Conservation (phyloP, 208 protist genomes). For the Trypanosoma scelopori region DNA sequence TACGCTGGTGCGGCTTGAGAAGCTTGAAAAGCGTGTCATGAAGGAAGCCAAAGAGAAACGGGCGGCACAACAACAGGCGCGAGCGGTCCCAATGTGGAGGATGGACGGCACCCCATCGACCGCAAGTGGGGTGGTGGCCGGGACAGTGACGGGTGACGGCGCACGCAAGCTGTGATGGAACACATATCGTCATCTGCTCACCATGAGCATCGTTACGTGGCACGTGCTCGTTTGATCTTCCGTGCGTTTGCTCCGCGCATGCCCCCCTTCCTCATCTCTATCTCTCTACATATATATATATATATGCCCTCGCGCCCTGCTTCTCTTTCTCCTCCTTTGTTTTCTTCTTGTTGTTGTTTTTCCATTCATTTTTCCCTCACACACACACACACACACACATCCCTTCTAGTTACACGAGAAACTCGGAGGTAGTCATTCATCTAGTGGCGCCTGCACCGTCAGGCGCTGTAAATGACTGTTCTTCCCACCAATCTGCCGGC, state of each 20-base stretch:
- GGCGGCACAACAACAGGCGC: constrained; percentile 30
- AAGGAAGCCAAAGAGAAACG: constrained; percentile 55
- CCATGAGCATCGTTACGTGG: not conserved
- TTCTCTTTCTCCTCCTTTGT: constrained; percentile 13
- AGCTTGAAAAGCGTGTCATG: constrained; percentile 78
- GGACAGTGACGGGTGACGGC: not conserved
- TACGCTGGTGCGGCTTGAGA: constrained; percentile 91
- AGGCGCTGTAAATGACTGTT: not conserved
- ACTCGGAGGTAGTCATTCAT: no score
- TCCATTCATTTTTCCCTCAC: not conserved
- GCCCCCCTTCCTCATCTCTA: no score
- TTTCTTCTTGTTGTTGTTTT: constrained; percentile 13
- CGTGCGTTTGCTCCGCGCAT: no score
- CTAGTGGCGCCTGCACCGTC: not conserved
- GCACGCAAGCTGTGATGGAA: not conserved
- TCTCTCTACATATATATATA: constrained; percentile 8
- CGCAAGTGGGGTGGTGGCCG: not conserved
- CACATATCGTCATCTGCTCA: no score
- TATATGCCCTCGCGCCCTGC: not conserved
- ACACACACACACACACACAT: constrained; percentile 15
- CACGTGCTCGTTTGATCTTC: no score
- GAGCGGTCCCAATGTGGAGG: constrained; percentile 32
- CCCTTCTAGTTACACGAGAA: not conserved
- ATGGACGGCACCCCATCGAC: constrained; percentile 8
- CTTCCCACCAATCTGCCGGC: constrained; percentile 21